These are phyloP conservation scores for Letharia lupina DNA, from an alignment of 495 filamentous ascomycete species.

Conservation along the genomic window DNA sequence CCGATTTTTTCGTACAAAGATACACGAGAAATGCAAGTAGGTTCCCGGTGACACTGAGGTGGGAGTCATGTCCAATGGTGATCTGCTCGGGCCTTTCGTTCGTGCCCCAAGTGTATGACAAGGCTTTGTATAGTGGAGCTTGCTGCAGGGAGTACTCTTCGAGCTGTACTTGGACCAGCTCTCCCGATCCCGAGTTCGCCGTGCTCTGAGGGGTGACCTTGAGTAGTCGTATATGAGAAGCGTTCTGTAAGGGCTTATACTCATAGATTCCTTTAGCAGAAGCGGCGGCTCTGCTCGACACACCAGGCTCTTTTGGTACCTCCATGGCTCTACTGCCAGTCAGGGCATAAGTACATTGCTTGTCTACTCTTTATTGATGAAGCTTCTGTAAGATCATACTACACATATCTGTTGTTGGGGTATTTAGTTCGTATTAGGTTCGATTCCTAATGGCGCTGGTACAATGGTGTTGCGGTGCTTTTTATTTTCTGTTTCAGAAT, in stretches of 20 bases:
- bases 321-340: neutral
- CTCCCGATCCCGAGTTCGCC: neutral
- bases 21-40: neutral
- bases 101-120: neutral
- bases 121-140: neutral
- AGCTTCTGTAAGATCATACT: neutral
- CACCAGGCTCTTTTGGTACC: neutral
- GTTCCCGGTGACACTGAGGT: neutral
- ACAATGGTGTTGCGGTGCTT: no score
- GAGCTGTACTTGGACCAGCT: neutral
- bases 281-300: neutral
- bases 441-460: no score
- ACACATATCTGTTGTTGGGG: neutral
- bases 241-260: neutral
- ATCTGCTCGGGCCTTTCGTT: slow-evolving; percentile 1
- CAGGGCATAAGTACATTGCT: neutral
- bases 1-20: neutral
- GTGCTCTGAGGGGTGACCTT: neutral
- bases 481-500: neutral
- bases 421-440: no score
- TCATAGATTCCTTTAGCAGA: neutral
- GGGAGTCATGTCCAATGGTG: neutral
- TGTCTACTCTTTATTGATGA: neutral
- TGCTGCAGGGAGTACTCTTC: neutral
- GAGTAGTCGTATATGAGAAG: neutral